Percentiles rank a stretch among this genome's conserved stretches.
Evolutionary conservation across 2,329 filamentous ascomycete species (phyloP).

Genomic region (Waltergamsia citrina): DNA sequence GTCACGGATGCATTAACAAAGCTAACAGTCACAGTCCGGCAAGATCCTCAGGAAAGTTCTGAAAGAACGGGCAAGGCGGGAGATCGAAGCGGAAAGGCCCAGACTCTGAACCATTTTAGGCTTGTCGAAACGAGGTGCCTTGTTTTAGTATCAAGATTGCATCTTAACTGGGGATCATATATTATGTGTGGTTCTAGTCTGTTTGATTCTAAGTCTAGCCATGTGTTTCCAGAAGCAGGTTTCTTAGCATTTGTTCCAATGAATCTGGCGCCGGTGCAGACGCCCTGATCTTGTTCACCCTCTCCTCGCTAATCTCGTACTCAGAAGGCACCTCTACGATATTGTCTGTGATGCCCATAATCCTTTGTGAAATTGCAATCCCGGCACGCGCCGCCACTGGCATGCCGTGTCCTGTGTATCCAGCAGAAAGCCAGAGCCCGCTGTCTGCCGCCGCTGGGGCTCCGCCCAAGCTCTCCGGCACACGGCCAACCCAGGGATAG

Average conservation of each 20-base stretch:
- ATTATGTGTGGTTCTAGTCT: not conserved
- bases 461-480: conserved; percentile 44
- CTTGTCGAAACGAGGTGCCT: not conserved
- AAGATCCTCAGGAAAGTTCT: conserved; percentile 56
- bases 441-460: conserved; percentile 29
- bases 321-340: conserved; percentile 34
- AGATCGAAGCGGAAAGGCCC: not conserved
- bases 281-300: conserved; percentile 10
- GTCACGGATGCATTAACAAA: not conserved
- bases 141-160: not conserved
- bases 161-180: not conserved
- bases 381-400: conserved; percentile 60
- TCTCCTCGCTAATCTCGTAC: conserved; percentile 26
- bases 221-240: too few species aligned
- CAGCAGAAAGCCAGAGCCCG: conserved; percentile 54
- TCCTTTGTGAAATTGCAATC: conserved; percentile 52
- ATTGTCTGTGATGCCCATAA: conserved; percentile 30
- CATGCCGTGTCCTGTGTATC: conserved; percentile 71
- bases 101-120: not conserved
- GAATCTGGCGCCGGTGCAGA: too few species aligned
- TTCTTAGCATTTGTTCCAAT: too few species aligned
- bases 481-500: conserved; percentile 59
- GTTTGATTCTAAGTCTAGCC: too few species aligned
- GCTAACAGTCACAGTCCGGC: conserved; percentile 36
- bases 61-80: conserved; percentile 40